phyloP scores from a whole-genome alignment of 257 asterid species.

The Catharanthus roseus region DNA sequence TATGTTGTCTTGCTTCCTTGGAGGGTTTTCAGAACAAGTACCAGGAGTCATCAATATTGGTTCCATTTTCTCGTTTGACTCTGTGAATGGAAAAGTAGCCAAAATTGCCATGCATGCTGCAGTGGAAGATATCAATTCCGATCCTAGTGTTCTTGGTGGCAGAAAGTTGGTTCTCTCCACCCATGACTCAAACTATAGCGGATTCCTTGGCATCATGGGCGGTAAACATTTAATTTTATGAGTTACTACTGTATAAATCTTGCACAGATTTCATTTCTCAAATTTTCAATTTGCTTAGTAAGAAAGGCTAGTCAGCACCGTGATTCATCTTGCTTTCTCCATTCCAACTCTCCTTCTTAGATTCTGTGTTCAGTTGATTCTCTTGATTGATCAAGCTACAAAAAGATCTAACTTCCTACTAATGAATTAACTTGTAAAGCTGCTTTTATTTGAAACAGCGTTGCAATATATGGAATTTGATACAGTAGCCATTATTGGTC shows the following conservation, averaged over 20 bases:
- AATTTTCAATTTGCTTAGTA: background rate
- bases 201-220: slow-evolving; percentile 69
- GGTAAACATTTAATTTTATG: slow-evolving; percentile 31
- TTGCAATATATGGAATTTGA: slow-evolving; percentile 68
- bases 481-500: slow-evolving; percentile 75
- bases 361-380: background rate
- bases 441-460: slow-evolving; percentile 30
- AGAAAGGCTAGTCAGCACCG: background rate
- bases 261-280: background rate
- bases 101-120: slow-evolving; percentile 79
- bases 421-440: background rate
- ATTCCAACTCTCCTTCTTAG: background rate
- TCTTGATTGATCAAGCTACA: background rate
- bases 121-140: slow-evolving; percentile 65
- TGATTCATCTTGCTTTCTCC: background rate
- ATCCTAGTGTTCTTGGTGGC: slow-evolving; percentile 50
- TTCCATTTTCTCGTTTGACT: slow-evolving; percentile 53
- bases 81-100: slow-evolving; percentile 59
- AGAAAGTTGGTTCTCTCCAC: slow-evolving; percentile 43
- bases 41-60: slow-evolving; percentile 47
- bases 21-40: slow-evolving; percentile 1
- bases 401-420: background rate
- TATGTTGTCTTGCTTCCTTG: background rate
- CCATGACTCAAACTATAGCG: slow-evolving; percentile 61
- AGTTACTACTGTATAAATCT: background rate